Evolutionary conservation across 192 early-diverging fungal species (phyloP).

Genomic region (Haplosporangium gracile): DNA sequence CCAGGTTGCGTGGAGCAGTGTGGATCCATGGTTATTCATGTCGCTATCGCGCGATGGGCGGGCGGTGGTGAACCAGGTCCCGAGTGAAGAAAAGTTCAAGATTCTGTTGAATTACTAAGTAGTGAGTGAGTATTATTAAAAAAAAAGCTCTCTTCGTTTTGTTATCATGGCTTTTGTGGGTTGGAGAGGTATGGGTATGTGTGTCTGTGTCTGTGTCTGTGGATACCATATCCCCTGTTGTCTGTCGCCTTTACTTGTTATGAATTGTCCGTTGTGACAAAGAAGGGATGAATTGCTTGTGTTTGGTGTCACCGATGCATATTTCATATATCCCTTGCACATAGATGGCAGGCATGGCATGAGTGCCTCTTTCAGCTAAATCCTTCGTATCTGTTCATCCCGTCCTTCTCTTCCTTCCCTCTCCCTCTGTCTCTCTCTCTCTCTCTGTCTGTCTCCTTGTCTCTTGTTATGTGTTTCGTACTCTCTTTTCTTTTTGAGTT

Average conservation of each 20-base stretch:
- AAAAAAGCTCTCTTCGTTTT: neutral
- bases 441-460: neutral
- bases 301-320: too few relatives aligned
- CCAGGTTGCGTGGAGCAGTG: constrained; percentile 87
- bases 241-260: too few relatives aligned
- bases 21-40: constrained; percentile 95
- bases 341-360: neutral
- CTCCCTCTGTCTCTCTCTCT: neutral
- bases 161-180: neutral
- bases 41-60: constrained; percentile 95
- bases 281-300: too few relatives aligned
- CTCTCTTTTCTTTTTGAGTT: neutral
- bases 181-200: neutral
- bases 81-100: constrained; percentile 87
- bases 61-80: constrained; percentile 93
- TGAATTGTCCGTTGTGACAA: too few relatives aligned
- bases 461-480: neutral
- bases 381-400: neutral
- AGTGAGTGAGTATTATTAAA: neutral
- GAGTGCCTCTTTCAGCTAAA: neutral
- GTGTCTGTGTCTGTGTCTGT: neutral
- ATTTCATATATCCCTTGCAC: too few relatives aligned
- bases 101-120: constrained; percentile 66
- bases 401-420: neutral
- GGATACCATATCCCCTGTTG: neutral